These are phyloP conservation scores for Penicillium cataractarum DNA, from an alignment of 495 filamentous ascomycete genomes.

Conservation along the genomic window DNA sequence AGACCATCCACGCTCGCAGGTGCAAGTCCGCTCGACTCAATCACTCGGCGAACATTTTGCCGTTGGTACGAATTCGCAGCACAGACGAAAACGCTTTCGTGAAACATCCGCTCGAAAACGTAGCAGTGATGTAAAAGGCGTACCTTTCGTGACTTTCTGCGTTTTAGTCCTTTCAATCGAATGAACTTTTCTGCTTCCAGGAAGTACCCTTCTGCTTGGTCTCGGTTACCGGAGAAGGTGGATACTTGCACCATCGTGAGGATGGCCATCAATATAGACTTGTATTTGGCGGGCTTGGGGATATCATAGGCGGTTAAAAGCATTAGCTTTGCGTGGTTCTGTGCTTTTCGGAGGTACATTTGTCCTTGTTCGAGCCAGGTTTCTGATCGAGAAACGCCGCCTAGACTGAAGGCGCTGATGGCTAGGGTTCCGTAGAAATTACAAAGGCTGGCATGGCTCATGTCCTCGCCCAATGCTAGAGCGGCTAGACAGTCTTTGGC, in stretches of 20 bases:
- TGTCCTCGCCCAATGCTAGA: constrained; percentile 25
- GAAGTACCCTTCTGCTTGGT: constrained; percentile 25
- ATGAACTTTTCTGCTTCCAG: constrained; percentile 35
- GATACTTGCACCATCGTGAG: constrained; percentile 29
- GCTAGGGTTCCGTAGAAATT: constrained; percentile 28
- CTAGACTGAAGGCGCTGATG: constrained; percentile 30
- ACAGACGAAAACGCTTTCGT: constrained; percentile 33
- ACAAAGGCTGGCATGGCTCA: constrained; percentile 26
- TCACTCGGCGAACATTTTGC: constrained; percentile 15
- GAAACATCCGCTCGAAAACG: constrained; percentile 32
- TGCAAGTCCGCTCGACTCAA: constrained; percentile 25
- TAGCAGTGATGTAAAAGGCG: constrained; percentile 38
- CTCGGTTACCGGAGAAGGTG: constrained; percentile 22
- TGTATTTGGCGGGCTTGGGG: constrained; percentile 32
- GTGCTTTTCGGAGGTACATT: constrained; percentile 22
- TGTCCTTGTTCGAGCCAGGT: constrained; percentile 23
- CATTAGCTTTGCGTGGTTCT: constrained; percentile 23
- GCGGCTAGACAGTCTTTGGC: constrained; percentile 29
- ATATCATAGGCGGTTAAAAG: constrained; percentile 23
- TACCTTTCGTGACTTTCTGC: constrained; percentile 30
- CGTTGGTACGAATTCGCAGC: constrained; percentile 24
- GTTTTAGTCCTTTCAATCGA: constrained; percentile 25
- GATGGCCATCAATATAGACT: constrained; percentile 34
- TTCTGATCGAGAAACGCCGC: constrained; percentile 23
- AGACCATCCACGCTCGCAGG: constrained; percentile 23